Conservation (phyloP, 2,329 filamentous ascomycete genomes). For the Penicillium concentricum region DNA sequence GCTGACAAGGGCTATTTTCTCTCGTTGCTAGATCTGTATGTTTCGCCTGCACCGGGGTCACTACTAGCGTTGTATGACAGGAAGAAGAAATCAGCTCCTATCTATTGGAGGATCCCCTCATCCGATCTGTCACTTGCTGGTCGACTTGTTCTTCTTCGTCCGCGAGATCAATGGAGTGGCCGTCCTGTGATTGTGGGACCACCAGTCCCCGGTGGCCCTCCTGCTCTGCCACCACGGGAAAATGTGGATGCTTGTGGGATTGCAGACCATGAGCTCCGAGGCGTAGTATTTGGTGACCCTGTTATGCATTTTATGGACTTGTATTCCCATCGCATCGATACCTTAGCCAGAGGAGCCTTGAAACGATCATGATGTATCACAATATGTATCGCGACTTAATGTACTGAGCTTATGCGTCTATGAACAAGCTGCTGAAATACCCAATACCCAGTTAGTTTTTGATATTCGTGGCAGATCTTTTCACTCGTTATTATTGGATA, state of each 20-base stretch:
- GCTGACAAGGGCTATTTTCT: conserved; percentile 75
- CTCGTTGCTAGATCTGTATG: conserved; percentile 69
- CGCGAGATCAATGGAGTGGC: conserved; percentile 55
- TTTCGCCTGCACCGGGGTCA: conserved; percentile 54
- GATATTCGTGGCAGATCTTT: neutral
- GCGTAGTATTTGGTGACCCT: conserved; percentile 77
- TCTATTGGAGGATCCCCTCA: conserved; percentile 11
- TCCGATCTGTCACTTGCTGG: conserved; percentile 15
- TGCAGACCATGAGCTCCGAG: conserved; percentile 65
- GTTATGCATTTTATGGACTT: conserved; percentile 76
- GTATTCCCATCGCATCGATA: conserved; percentile 70
- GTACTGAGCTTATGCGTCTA: neutral
- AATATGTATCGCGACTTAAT: neutral
- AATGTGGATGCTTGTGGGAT: conserved; percentile 68
- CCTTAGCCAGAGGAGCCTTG: conserved; percentile 67
- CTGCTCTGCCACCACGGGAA: conserved; percentile 47
- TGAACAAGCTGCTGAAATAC: neutral
- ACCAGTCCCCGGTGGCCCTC: conserved; percentile 68
- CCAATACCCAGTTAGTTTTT: neutral
- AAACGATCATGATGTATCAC: conserved; percentile 34
- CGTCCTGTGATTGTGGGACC: conserved; percentile 67
- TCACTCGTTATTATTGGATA: neutral
- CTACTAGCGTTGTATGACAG: conserved; percentile 8
- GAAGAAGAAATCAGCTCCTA: conserved; percentile 26
- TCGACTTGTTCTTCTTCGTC: conserved; percentile 17